Conservation (phyloP, 345 rosid species). For the Streptanthus diversifolius region DNA sequence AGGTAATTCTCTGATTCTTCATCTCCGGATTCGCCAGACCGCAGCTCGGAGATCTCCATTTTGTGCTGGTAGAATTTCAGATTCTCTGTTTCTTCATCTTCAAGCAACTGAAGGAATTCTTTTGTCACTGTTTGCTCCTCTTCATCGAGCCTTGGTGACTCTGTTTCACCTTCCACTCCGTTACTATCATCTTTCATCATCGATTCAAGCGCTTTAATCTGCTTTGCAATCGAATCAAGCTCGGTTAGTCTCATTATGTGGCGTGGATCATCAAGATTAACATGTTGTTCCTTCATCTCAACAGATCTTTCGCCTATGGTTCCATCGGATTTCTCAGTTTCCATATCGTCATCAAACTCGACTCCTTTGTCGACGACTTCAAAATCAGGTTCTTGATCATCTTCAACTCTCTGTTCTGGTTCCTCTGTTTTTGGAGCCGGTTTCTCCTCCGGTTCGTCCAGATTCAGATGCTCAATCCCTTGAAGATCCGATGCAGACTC, state of each 20-base stretch:
- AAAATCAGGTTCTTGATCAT: constrained; percentile 74
- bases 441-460: constrained; percentile 65
- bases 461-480: constrained; percentile 79
- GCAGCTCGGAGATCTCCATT: constrained; percentile 47
- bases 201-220: constrained; percentile 90
- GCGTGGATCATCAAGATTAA: constrained; percentile 50
- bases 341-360: constrained; percentile 63
- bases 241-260: constrained; percentile 63
- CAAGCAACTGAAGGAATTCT: constrained; percentile 88
- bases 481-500: constrained; percentile 48
- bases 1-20: constrained; percentile 55
- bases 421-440: constrained; percentile 47
- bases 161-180: constrained; percentile 42
- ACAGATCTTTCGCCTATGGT: constrained; percentile 39
- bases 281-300: constrained; percentile 55
- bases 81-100: constrained; percentile 50
- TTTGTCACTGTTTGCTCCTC: constrained; percentile 80
- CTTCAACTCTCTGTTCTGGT: constrained; percentile 50
- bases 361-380: constrained; percentile 89
- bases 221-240: constrained; percentile 84
- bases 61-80: constrained; percentile 42
- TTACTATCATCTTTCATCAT: constrained; percentile 59
- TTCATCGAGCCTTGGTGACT: constrained; percentile 65
- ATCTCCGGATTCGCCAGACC: constrained; percentile 39
- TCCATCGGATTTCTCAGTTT: constrained; percentile 46